These are phyloP conservation scores for Saccharata proteae DNA, from an alignment of 2,329 filamentous ascomycete genomes.

Conservation along the genomic window DNA sequence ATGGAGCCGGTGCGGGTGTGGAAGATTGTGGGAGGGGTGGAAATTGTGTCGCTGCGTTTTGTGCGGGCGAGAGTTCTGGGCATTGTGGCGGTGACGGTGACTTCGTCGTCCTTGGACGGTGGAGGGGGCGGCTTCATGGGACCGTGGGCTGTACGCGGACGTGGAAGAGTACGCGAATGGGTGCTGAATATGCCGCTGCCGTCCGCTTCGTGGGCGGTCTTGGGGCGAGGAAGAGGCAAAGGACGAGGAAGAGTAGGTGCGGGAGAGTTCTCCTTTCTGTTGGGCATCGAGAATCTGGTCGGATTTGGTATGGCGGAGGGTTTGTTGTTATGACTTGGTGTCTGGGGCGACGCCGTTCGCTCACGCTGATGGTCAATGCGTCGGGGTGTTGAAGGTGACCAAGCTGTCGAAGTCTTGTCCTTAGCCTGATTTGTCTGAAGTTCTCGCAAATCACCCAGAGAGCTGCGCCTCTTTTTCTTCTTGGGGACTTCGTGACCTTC, in stretches of 20 bases:
- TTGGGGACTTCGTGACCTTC: constrained; percentile 32
- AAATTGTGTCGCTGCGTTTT: constrained; percentile 4
- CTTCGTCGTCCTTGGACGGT: neutral
- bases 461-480: constrained; percentile 79
- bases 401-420: constrained; percentile 26
- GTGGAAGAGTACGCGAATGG: too few relatives aligned
- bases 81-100: neutral
- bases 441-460: constrained; percentile 70
- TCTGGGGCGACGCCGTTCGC: too few relatives aligned
- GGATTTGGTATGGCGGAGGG: constrained; percentile 26
- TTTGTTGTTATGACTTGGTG: too few relatives aligned
- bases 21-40: constrained; percentile 2
- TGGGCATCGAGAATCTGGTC: constrained; percentile 21
- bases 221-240: neutral
- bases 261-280: constrained; percentile 33
- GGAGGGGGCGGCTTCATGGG: neutral
- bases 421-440: constrained; percentile 48
- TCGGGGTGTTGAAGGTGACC: constrained; percentile 26
- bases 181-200: too few relatives aligned
- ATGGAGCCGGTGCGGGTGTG: constrained; percentile 2
- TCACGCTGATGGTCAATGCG: constrained; percentile 13
- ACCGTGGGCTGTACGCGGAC: neutral
- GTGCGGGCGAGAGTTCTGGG: constrained; percentile 2
- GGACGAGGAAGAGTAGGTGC: constrained; percentile 8
- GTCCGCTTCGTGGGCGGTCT: too few relatives aligned